phyloP scores from a whole-genome alignment of 345 rosid genomes.

The Eucalyptus regnans region DNA sequence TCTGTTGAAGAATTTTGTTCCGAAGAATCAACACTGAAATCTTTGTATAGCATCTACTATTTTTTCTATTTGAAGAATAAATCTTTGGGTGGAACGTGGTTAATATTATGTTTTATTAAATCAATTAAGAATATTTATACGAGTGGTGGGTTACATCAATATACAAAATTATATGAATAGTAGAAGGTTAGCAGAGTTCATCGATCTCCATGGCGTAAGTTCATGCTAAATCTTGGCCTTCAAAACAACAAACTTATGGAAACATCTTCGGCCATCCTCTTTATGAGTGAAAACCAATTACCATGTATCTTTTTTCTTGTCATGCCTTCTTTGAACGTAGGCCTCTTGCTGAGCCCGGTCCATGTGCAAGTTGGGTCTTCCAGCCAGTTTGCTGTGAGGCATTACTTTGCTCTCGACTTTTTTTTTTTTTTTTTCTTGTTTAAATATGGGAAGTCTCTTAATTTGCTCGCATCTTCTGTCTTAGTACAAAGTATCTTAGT shows the following conservation, averaged over 20 bases:
- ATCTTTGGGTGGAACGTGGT: no score
- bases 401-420: background rate
- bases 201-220: background rate
- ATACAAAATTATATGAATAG: background rate
- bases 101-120: no score
- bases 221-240: background rate
- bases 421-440: accelerated
- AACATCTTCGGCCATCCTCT: background rate
- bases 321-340: background rate
- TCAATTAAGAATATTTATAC: accelerated
- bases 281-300: background rate
- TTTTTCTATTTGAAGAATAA: background rate
- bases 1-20: no score
- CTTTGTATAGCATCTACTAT: accelerated
- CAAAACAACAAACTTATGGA: no score
- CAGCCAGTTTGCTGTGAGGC: accelerated
- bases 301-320: background rate
- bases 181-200: background rate
- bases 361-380: background rate
- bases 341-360: background rate
- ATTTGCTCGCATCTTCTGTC: background rate
- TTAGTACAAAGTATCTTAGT: no score
- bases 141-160: background rate
- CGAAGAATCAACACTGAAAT: background rate
- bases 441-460: background rate